Base-by-base conservation (phyloP, 306 rosid species). In the Crotalaria pallida region DNA sequence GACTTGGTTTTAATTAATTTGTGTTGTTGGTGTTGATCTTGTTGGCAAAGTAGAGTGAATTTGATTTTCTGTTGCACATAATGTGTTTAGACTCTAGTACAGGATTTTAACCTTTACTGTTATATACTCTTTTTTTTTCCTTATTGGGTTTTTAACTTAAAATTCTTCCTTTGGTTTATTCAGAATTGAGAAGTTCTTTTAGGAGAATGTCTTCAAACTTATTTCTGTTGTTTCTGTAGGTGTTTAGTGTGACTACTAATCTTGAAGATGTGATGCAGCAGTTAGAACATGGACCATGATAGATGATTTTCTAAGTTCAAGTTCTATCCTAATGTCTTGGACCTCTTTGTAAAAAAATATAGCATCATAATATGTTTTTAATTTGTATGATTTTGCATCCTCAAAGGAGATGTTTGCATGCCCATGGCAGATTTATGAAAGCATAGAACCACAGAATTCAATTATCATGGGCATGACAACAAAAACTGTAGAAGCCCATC, bases 361-460 rank as follows among this genome's bases (percentile, higher is more conserved):
- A 19, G 56, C 27, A 17, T 16, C 3, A 7, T 48, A 48, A 1
- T 16, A 17, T 18, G 23, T 12, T n/a, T n/a, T n/a, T n/a, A n/a
- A n/a, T n/a, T n/a, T n/a, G n/a, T n/a, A n/a, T n/a, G n/a, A n/a
- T n/a, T n/a, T n/a, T n/a, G n/a, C n/a, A n/a, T n/a, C n/a, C n/a
- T n/a, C n/a, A n/a, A n/a, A n/a, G n/a, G n/a, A n/a, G n/a, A n/a
- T n/a, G n/a, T n/a, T n/a, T n/a, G n/a, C n/a, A n/a, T n/a, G n/a
- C n/a, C n/a, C n/a, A 41, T 57, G 44, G 75, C 40, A 62, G 65
- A 66, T 68, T 62, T 47, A 49, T 44, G 76, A 24, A 19, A 13
- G 67, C 44, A 2, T n/a, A 38, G 12, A n/a, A 10, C 44, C 44
- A 11, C 45, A 40, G 3, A 40, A 40, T 10, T 40, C 15, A 12